Percentiles rank a stretch among this genome's conserved stretches.
Conservation (phyloP, 1,284 basidiomycete genomes). For the Kwoniella shivajii region DNA sequence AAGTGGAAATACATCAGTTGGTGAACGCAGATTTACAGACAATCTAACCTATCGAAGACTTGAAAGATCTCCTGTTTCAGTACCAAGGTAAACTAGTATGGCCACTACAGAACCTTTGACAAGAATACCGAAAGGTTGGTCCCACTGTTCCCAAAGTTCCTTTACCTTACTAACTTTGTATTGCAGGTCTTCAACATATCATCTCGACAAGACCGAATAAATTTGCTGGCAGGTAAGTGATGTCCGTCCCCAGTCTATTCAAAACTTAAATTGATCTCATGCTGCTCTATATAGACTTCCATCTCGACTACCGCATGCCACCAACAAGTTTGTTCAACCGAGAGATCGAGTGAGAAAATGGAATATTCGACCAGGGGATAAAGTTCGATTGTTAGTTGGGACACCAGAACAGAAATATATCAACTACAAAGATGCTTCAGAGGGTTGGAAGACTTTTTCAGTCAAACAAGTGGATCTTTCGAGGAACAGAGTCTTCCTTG, state of each 20-base stretch:
- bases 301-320: constrained; percentile 35
- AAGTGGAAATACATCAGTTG: too few relatives aligned
- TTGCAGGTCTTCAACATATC: constrained; percentile 40
- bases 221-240: constrained; percentile 15
- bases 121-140: constrained; percentile 25
- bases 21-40: too few relatives aligned
- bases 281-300: constrained; percentile 26
- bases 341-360: constrained; percentile 43
- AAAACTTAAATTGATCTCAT: background rate
- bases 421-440: constrained; percentile 31
- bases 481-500: constrained; percentile 44
- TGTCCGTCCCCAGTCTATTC: background rate
- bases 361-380: constrained; percentile 51
- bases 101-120: constrained; percentile 8
- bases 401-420: constrained; percentile 43
- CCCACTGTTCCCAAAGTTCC: background rate
- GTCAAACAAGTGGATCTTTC: constrained; percentile 45
- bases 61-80: too few relatives aligned
- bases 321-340: constrained; percentile 37
- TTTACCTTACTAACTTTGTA: background rate
- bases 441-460: constrained; percentile 47
- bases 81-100: background rate
- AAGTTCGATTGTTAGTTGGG: constrained; percentile 47
- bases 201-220: constrained; percentile 18
- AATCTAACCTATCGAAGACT: too few relatives aligned